Percentiles rank a stretch among this genome's conserved stretches.
Conservation (phyloP, 495 filamentous ascomycete species). For the Trichoderma erinaceum region DNA sequence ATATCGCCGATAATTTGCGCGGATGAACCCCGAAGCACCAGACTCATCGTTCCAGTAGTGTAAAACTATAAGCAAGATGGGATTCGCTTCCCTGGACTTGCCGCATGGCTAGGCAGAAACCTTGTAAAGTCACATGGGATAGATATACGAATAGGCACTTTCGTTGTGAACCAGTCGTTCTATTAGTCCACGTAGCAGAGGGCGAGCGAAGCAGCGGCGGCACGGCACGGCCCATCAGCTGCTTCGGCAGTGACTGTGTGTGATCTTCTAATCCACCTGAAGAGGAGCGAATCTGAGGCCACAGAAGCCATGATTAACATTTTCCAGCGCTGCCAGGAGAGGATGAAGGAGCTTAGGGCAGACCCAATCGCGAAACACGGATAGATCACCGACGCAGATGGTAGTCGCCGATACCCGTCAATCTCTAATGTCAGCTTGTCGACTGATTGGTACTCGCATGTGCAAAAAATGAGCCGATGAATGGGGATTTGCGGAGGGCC, state of each 20-base stretch:
- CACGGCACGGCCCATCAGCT: constrained; percentile 4
- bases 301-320: not conserved
- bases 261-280: not conserved
- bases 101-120: not conserved
- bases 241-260: not conserved
- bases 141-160: not conserved
- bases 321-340: not conserved
- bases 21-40: not conserved
- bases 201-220: not conserved
- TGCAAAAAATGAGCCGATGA: not conserved
- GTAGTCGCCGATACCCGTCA: constrained; percentile 1
- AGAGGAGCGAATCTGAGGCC: not conserved
- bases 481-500: not conserved
- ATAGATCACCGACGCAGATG: not conserved
- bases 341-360: not conserved
- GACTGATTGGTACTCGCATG: not conserved
- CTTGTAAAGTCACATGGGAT: not conserved
- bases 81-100: not conserved
- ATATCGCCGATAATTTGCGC: not conserved
- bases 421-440: not conserved
- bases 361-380: constrained; percentile 1
- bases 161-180: not conserved
- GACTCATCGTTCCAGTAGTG: not conserved
- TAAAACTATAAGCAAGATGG: not conserved
- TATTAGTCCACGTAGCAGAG: not conserved